Percentiles rank a stretch among this genome's conserved stretches.
phyloP scores from a whole-genome alignment of 805 yeast genomes.

The Torulaspora franciscae region DNA sequence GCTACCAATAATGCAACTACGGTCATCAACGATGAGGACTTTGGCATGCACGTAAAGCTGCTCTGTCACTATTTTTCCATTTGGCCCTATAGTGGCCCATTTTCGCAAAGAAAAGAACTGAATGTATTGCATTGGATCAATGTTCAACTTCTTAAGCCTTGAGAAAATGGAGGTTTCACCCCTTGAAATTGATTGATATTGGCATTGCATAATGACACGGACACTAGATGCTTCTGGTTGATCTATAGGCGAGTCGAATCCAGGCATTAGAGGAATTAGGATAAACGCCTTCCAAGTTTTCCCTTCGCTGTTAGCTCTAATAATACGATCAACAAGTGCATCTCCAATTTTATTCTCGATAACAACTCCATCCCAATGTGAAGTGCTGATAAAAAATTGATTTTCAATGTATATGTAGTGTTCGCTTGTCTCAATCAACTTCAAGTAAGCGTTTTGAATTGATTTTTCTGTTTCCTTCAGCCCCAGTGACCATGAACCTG shows the following conservation, averaged over 20 bases:
- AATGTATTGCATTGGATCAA: conserved; percentile 85
- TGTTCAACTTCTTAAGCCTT: conserved; percentile 69
- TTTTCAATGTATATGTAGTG: conserved; percentile 93
- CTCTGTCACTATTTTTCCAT: conserved; percentile 72
- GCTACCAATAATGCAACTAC: conserved; percentile 91
- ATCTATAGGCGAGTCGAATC: conserved; percentile 90
- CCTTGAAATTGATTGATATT: conserved; percentile 85
- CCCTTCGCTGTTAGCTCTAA: conserved; percentile 74
- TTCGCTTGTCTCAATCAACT: conserved; percentile 83
- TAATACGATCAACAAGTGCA: conserved; percentile 94
- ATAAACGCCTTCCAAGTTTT: conserved; percentile 86
- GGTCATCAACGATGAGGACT: conserved; percentile 84
- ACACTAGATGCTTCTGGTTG: conserved; percentile 92
- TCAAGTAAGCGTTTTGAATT: conserved; percentile 88
- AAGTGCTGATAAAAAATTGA: conserved; percentile 90
- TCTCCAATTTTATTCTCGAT: conserved; percentile 86
- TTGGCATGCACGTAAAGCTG: conserved; percentile 94
- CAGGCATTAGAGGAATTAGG: conserved; percentile 95
- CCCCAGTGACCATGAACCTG: conserved; percentile 92
- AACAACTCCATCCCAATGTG: conserved; percentile 74
- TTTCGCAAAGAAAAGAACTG: conserved; percentile 88
- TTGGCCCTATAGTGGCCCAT: conserved; percentile 89
- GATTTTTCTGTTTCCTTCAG: conserved; percentile 78
- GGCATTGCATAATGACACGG: conserved; percentile 94
- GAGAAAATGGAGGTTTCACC: conserved; percentile 87